These are phyloP conservation scores for Skeletonema tropicum DNA, from an alignment of 108 stramenopile species.

Conservation along the genomic window DNA sequence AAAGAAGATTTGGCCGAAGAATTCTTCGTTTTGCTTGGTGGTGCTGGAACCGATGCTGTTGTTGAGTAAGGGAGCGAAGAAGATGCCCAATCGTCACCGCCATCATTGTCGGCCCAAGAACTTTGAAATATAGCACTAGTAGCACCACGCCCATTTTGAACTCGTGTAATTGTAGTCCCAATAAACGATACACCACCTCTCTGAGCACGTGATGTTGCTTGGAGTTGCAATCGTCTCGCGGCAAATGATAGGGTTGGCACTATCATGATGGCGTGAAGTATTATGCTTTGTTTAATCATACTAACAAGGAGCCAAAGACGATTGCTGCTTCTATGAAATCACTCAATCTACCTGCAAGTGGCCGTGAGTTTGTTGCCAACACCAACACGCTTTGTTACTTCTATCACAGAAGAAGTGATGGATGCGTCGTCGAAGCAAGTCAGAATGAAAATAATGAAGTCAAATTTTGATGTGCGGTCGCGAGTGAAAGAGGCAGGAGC, in stretches of 20 bases:
- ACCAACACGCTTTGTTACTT: no score
- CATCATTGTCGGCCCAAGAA: neutral
- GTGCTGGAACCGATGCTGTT: neutral
- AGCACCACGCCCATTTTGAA: neutral
- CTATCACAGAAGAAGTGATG: no score
- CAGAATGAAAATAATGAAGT: no score
- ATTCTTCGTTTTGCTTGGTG: neutral
- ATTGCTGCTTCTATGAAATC: neutral
- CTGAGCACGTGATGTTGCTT: neutral
- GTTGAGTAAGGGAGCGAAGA: slow-evolving; percentile 1
- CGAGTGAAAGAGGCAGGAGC: no score
- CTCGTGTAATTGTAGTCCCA: neutral
- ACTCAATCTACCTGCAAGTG: neutral
- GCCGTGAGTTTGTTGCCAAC: neutral
- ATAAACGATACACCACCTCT: neutral
- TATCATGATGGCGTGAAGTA: slow-evolving; percentile 7
- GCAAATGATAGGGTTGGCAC: neutral
- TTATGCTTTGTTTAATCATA: slow-evolving; percentile 1
- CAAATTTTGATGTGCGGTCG: no score
- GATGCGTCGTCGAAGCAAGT: no score
- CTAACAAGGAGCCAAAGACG: neutral
- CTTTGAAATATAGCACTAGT: neutral
- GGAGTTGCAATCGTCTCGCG: slow-evolving; percentile 1
- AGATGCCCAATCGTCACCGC: neutral
- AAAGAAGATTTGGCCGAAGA: slow-evolving; percentile 27